phyloP scores from a whole-genome alignment of 148 eudicot species.

The Heliamphora exappendiculata region DNA sequence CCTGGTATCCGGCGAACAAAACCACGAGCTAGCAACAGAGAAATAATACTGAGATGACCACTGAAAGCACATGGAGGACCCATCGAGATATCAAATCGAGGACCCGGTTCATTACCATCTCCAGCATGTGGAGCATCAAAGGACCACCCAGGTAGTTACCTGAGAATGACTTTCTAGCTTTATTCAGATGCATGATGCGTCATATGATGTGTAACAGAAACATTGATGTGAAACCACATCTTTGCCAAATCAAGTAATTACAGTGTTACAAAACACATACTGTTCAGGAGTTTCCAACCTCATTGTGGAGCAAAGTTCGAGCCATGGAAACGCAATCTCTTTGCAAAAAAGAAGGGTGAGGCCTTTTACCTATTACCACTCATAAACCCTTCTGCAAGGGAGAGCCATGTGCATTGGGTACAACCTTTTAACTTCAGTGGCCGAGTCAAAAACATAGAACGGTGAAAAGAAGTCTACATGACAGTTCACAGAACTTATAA shows the following conservation, averaged over 20 bases:
- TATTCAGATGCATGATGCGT: not conserved
- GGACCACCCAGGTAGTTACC: not conserved
- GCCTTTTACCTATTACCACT: no score
- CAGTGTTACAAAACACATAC: not conserved
- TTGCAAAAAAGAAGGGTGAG: no score
- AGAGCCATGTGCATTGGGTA: not conserved
- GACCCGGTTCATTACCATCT: constrained; percentile 5
- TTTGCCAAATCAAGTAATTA: not conserved
- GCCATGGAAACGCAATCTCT: no score
- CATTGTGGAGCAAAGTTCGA: not conserved
- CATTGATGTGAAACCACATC: not conserved
- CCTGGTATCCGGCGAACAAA: constrained; percentile 5
- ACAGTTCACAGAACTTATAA: constrained; percentile 1
- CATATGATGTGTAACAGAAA: not conserved
- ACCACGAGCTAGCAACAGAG: not conserved
- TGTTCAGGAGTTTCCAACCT: not conserved
- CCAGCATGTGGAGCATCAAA: not conserved
- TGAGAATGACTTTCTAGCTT: not conserved
- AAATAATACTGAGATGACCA: constrained; percentile 12
- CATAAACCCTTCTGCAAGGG: not conserved
- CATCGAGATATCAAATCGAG: constrained; percentile 11
- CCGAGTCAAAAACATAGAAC: no score
- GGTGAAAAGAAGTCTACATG: not conserved
- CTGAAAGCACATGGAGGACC: constrained; percentile 14
- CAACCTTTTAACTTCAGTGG: not conserved